Percentiles rank a stretch among this genome's conserved stretches.
Evolutionary conservation across 495 filamentous ascomycete species (phyloP).

Genomic region (Alectoria sarmentosa): DNA sequence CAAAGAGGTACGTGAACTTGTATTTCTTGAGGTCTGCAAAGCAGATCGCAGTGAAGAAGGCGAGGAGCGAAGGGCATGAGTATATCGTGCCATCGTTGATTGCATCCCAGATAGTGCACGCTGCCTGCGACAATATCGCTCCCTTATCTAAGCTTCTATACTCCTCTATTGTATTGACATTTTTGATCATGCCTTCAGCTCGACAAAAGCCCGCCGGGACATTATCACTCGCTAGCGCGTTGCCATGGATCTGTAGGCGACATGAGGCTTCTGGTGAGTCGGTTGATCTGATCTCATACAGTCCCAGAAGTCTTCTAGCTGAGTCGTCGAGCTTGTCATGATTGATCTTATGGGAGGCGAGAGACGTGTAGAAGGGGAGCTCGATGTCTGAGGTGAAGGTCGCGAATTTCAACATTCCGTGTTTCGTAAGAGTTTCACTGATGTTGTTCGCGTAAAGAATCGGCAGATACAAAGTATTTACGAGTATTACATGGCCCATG

Average conservation of each 20-base stretch:
- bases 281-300: slow-evolving; percentile 74
- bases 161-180: slow-evolving; percentile 93
- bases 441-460: background rate
- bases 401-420: slow-evolving; percentile 53
- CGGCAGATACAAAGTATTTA: background rate
- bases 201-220: slow-evolving; percentile 64
- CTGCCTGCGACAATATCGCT: slow-evolving; percentile 63
- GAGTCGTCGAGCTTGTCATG: slow-evolving; percentile 95
- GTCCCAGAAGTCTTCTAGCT: slow-evolving; percentile 73
- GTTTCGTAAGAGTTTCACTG: background rate
- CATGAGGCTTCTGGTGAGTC: slow-evolving; percentile 64
- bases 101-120: slow-evolving; percentile 88
- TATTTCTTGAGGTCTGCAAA: slow-evolving; percentile 97
- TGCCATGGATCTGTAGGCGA: slow-evolving; percentile 82
- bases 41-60: slow-evolving; percentile 82
- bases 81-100: slow-evolving; percentile 94
- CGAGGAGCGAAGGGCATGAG: slow-evolving; percentile 81
- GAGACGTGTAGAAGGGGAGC: slow-evolving; percentile 83
- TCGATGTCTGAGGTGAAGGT: slow-evolving; percentile 92
- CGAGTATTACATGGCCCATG: no score
- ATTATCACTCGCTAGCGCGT: slow-evolving; percentile 75
- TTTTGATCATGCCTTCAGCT: slow-evolving; percentile 90
- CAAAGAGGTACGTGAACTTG: slow-evolving; percentile 91
- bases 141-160: slow-evolving; percentile 71
- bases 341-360: slow-evolving; percentile 87